Conservation (phyloP, 345 rosid genomes). For the Eucalyptus microcorys region DNA sequence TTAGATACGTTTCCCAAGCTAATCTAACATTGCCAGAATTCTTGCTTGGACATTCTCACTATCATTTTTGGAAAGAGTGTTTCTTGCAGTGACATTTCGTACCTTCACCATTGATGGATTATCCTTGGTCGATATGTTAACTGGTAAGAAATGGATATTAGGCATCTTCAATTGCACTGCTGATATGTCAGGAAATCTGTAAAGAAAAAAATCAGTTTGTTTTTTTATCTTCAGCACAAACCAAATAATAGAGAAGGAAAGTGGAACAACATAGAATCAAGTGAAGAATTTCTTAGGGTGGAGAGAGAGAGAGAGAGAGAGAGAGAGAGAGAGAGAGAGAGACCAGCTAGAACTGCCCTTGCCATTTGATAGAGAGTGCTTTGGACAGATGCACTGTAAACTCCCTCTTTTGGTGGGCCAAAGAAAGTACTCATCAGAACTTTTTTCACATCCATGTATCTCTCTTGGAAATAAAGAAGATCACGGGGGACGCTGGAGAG, state of each 20-base stretch:
- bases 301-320: conserved; percentile 2
- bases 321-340: not conserved
- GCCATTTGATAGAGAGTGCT: conserved; percentile 82
- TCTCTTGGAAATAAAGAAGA: conserved; percentile 52
- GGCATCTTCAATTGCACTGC: conserved; percentile 76
- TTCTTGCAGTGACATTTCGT: not conserved
- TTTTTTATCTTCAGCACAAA: not conserved
- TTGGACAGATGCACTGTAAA: conserved; percentile 96
- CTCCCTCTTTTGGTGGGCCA: conserved; percentile 76
- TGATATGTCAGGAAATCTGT: conserved; percentile 65
- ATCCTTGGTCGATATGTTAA: conserved; percentile 67
- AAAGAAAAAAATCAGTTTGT: not conserved
- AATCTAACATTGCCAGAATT: not conserved
- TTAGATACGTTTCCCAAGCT: not conserved
- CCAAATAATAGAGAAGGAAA: not conserved
- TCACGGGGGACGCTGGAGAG: conserved; percentile 42
- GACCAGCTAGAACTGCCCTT: conserved; percentile 54
- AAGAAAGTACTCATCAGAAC: conserved; percentile 55
- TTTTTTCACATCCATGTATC: conserved; percentile 47
- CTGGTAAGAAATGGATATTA: conserved; percentile 83
- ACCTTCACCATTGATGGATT: conserved; percentile 73
- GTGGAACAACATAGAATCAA: not conserved
- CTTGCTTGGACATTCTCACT: not conserved
- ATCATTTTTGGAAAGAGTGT: not conserved
- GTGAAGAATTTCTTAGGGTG: not conserved